Evolutionary conservation across 192 early-diverging fungal species (phyloP).

Genomic region (Linnemannia exigua): DNA sequence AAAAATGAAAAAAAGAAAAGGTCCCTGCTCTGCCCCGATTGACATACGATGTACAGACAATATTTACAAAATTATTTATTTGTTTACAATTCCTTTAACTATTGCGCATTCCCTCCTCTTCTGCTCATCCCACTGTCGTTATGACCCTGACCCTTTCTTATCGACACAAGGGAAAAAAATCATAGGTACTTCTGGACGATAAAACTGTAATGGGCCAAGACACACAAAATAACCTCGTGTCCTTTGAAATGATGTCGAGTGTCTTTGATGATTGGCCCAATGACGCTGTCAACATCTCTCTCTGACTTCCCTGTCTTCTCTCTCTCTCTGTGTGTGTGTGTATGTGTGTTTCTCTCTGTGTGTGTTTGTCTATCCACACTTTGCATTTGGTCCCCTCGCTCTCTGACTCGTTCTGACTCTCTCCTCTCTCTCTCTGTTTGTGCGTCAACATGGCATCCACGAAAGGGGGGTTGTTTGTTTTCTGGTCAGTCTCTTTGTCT

Average conservation of each 20-base stretch:
- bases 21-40: no score
- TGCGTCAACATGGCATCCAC: no score
- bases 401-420: not conserved
- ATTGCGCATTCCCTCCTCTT: not conserved
- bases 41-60: not conserved
- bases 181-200: not conserved
- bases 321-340: not conserved
- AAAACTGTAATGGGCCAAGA: constrained; percentile 1
- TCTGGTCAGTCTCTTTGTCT: no score
- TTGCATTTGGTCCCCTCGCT: not conserved
- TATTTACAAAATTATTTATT: not conserved
- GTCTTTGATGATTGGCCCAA: not conserved
- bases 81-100: not conserved
- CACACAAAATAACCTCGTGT: no score
- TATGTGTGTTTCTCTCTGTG: no score
- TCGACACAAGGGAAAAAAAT: not conserved
- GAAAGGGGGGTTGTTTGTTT: no score
- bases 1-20: no score
- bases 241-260: not conserved
- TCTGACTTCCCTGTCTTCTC: not conserved
- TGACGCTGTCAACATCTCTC: not conserved
- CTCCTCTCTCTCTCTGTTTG: no score
- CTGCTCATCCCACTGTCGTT: not conserved
- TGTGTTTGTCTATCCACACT: not conserved
- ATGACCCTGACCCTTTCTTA: not conserved